Base-by-base conservation (phyloP, 1,284 basidiomycete species). In the Rhodofomes roseus region DNA sequence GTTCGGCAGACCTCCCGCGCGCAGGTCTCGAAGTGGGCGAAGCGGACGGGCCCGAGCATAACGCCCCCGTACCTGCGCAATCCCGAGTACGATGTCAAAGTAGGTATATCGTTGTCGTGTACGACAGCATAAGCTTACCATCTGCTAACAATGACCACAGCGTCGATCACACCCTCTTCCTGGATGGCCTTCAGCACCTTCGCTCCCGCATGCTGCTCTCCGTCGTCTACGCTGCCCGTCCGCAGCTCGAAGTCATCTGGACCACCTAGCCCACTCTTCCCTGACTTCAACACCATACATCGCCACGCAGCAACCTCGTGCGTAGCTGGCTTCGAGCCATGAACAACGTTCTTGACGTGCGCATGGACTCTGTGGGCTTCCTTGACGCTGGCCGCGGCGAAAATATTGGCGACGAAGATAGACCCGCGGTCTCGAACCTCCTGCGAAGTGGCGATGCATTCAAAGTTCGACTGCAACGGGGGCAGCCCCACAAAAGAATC, bases 41-140 rank as follows among this genome's bases (percentile, higher is more conserved):
- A 95, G n/a, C 92, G 79, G 11, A 78, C 81, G 11, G 85, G 83
- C 2, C 86, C 86, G 4, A 88, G 71, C 76, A 93, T 76, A 27
- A 82, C 84, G 9, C 92, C 93, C 0, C 92, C 92, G 66, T 88
- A 94, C 89, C 90, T 89, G 63, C 9, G 53, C 54, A n/a, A n/a
- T n/a, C n/a, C n/a, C n/a, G n/a, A n/a, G n/a, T n/a, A n/a, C n/a
- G n/a, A n/a, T n/a, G n/a, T n/a, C n/a, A n/a, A n/a, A n/a, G n/a
- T n/a, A n/a, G n/a, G n/a, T n/a, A n/a, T n/a, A n/a, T n/a, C n/a
- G n/a, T n/a, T n/a, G n/a, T n/a, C n/a, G n/a, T n/a, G n/a, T n/a
- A n/a, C n/a, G n/a, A n/a, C n/a, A n/a, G n/a, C n/a, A n/a, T n/a
- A 22, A 57, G 74, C 85, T 62, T 66, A 90, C 87, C 89, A 89